Conservation (phyloP, 2,329 filamentous ascomycete species). For the Colletotrichum cordylinicola region DNA sequence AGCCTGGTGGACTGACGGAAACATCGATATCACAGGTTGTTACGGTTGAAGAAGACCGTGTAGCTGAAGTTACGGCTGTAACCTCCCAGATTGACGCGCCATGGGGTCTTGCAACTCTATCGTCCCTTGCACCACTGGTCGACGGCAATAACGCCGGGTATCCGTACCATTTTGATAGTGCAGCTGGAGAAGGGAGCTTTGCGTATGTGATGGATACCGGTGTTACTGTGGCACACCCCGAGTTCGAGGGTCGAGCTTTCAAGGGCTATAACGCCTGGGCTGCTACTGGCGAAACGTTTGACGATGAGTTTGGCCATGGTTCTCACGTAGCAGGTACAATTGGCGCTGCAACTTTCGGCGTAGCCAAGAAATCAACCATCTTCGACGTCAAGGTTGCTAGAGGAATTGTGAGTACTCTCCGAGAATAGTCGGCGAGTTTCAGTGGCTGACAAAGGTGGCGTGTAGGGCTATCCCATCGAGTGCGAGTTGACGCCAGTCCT, state of each 20-base stretch:
- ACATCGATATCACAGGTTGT: neutral
- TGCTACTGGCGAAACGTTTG: neutral
- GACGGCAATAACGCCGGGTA: constrained; percentile 21
- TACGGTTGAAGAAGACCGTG: neutral
- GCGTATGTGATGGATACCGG: constrained; percentile 31
- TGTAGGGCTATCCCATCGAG: too few relatives aligned
- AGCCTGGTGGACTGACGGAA: neutral
- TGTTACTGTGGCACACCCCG: constrained; percentile 28
- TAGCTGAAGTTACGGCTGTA: neutral
- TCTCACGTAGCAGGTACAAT: neutral
- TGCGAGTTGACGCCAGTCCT: too few relatives aligned
- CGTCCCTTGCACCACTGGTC: constrained; percentile 38
- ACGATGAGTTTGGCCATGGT: neutral
- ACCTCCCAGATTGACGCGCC: neutral
- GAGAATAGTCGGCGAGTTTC: neutral
- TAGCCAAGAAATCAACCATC: neutral
- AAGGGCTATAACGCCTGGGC: constrained; percentile 37
- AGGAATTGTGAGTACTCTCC: neutral
- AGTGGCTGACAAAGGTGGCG: neutral
- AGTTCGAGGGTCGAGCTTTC: constrained; percentile 48
- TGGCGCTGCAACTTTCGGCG: neutral
- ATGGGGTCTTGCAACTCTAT: constrained; percentile 37
- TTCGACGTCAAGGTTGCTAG: neutral
- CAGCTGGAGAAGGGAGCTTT: constrained; percentile 27
- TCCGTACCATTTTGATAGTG: constrained; percentile 25